Percentiles rank a stretch among this genome's conserved stretches.
Conservation (phyloP, 805 yeast genomes). For the Candida verbasci region DNA sequence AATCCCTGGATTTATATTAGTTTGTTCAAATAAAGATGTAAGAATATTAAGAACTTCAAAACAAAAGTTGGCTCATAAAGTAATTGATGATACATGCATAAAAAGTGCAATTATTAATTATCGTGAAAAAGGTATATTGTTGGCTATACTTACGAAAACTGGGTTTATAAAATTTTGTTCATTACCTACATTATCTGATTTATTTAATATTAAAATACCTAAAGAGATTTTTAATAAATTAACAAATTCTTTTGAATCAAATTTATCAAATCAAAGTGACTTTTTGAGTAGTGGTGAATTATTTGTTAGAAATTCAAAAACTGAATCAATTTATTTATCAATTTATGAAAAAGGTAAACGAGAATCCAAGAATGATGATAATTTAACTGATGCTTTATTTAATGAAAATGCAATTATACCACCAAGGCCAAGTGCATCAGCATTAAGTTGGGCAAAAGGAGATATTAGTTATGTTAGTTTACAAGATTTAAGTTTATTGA, state of each 20-base stretch:
- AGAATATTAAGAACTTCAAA: slow-evolving; percentile 59
- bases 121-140: slow-evolving; percentile 40
- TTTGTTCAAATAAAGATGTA: slow-evolving; percentile 55
- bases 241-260: slow-evolving; percentile 17
- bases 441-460: slow-evolving; percentile 86
- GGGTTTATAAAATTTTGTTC: slow-evolving; percentile 47
- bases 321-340: slow-evolving; percentile 35
- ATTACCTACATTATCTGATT: slow-evolving; percentile 61
- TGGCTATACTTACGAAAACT: slow-evolving; percentile 42
- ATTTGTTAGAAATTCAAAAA: slow-evolving; percentile 49
- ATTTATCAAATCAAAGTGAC: slow-evolving; percentile 19
- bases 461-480: slow-evolving; percentile 51
- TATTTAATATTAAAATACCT: slow-evolving; percentile 40
- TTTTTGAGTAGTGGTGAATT: slow-evolving; percentile 53
- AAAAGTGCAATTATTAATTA: slow-evolving; percentile 48
- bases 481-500: slow-evolving; percentile 57
- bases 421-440: slow-evolving; percentile 72
- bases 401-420: slow-evolving; percentile 67
- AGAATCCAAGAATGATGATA: slow-evolving; percentile 13
- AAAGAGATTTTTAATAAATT: slow-evolving; percentile 23
- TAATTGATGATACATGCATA: slow-evolving; percentile 47
- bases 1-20: slow-evolving; percentile 59
- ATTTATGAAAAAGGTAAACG: slow-evolving; percentile 14
- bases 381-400: slow-evolving; percentile 55
- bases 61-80: slow-evolving; percentile 59